Conservation (phyloP, 371 early-diverging fungal species). For the Mucor racemosus region DNA sequence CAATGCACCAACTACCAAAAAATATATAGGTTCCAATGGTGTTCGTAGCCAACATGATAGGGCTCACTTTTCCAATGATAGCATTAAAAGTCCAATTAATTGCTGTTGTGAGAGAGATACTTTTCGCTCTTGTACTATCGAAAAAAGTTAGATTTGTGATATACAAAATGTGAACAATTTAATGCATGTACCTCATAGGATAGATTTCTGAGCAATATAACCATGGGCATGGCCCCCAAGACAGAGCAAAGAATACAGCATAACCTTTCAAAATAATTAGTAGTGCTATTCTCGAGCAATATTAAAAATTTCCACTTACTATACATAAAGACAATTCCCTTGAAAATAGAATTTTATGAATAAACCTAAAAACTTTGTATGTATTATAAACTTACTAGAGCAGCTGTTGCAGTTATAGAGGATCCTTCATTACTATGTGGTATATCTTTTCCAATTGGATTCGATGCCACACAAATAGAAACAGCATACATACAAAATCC, state of each 20-base stretch:
- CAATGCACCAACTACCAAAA: constrained; percentile 38
- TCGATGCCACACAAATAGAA: constrained; percentile 23
- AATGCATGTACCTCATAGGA: constrained; percentile 41
- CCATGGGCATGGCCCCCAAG: constrained; percentile 49
- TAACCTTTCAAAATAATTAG: constrained; percentile 14
- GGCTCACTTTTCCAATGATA: constrained; percentile 39
- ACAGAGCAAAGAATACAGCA: constrained; percentile 38
- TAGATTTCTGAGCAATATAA: constrained; percentile 66
- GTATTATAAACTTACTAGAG: constrained; percentile 18
- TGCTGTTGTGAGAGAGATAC: constrained; percentile 42
- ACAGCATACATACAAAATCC: constrained; percentile 27
- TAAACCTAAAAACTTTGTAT: not conserved
- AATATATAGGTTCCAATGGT: constrained; percentile 50
- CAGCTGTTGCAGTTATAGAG: constrained; percentile 19
- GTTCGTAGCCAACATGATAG: constrained; percentile 35
- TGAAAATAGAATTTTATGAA: not conserved
- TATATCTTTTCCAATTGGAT: not conserved
- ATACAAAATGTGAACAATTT: too few species aligned
- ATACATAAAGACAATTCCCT: constrained; percentile 44
- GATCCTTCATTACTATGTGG: not conserved
- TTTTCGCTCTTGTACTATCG: constrained; percentile 25
- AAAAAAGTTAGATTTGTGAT: too few species aligned
- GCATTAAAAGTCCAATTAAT: constrained; percentile 59
- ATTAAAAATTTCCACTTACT: constrained; percentile 21
- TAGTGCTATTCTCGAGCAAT: not conserved